A percentile compares a stretch with the other conserved stretches of the same genome.
Conservation (phyloP, 202 grass and related monocot species). For the Setaria viridis region DNA sequence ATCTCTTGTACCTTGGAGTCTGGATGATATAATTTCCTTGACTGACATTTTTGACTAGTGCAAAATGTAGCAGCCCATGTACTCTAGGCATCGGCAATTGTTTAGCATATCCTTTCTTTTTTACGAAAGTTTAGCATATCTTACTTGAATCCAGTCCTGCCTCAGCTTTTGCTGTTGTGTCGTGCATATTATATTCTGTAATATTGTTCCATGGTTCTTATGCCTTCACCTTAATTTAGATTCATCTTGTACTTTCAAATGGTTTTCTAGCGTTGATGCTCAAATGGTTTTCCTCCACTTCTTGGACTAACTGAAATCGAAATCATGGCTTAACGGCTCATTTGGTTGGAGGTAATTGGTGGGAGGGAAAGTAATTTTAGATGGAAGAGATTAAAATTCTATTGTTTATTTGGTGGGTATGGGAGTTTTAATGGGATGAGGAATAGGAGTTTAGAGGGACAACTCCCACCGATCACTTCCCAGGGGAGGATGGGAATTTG, state of each 20-base stretch:
- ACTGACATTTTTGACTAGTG: neutral
- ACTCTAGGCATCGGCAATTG: neutral
- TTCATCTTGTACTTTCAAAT: neutral
- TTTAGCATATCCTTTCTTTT: neutral
- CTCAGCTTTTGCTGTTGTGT: neutral
- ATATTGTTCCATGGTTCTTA: neutral
- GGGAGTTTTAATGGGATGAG: too few species aligned
- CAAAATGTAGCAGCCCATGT: neutral
- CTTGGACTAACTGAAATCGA: neutral
- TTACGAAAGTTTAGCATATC: neutral
- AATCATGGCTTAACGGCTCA: neutral
- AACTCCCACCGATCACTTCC: too few species aligned
- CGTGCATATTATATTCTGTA: neutral
- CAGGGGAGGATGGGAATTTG: too few species aligned
- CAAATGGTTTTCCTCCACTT: neutral
- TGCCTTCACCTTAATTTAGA: slow-evolving; percentile 4
- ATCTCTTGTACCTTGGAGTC: neutral
- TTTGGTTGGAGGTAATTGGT: too few species aligned
- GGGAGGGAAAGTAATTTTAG: too few species aligned
- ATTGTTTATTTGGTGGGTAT: too few species aligned
- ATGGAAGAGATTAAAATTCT: too few species aligned
- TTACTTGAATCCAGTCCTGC: neutral
- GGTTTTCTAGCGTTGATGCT: neutral
- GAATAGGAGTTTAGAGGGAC: too few species aligned
- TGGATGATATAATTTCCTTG: neutral